Base-by-base conservation (phyloP, 495 filamentous ascomycete species). In the Bryoglossum gracile region DNA sequence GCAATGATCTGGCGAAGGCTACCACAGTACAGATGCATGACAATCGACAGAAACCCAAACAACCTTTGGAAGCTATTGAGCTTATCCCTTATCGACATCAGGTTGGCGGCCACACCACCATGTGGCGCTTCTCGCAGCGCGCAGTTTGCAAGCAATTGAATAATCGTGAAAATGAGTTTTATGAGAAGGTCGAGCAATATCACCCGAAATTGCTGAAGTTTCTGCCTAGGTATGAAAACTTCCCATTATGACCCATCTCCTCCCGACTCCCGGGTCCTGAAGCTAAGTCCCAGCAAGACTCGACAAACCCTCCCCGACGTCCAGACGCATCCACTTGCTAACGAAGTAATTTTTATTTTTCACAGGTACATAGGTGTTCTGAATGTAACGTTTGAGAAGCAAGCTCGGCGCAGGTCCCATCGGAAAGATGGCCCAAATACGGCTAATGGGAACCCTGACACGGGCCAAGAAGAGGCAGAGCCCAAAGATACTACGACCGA, bases 81-180 rank as follows among this genome's bases (percentile, higher is more conserved):
- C 71, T 98, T 53, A 95, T 96, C 53, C 92, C 92, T 4, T 98
- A 95, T 64, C 86, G 87, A 36, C 92, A 98, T 65, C 92, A 98
- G 62, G 92, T 98, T 46, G 92, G 92, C 16, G 92, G 92, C 1
- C 92, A 98, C 66, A 94, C 87, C 1, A 96, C 89, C 0, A 79
- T 98, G 18, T 98, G 95, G 71, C 84, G 92, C 22, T 97, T 98
- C 57, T 97, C 92, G 17, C 79, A 85, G 37, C 81, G 89, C 53
- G 92, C 92, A 45, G 91, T 98, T 14, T 97, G 94, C 73, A 98
- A 98, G 65, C 88, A 94, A 68, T 76, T 98, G 53, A 97, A 92
- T 64, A 97, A 94, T 59, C 73, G 88, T 57, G 92, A 98, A 59
- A 98, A 98, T 67, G 87, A 94, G 65, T 98, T 98, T 60, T 98